phyloP scores from a whole-genome alignment of 495 filamentous ascomycete genomes.

The Lasiosphaeria ovina region DNA sequence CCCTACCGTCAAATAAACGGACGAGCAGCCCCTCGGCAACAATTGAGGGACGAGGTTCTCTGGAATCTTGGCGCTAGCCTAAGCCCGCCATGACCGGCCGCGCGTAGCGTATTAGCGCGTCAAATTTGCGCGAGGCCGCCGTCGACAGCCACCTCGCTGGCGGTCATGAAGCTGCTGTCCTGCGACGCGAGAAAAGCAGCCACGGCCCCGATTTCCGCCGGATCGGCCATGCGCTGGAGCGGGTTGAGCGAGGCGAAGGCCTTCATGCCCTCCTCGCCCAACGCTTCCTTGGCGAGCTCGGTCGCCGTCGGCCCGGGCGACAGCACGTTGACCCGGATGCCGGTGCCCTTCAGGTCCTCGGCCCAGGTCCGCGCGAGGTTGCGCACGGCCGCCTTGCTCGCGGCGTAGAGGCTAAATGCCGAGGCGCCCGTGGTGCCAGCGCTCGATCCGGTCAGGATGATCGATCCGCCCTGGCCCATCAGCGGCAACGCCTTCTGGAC shows the following conservation, averaged over 20 bases:
- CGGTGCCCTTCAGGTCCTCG: not conserved
- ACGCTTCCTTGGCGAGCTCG: not conserved
- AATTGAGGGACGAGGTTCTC: not conserved
- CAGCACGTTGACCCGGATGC: not conserved
- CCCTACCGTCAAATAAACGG: not conserved
- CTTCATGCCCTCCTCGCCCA: not conserved
- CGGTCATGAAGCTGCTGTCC: not conserved
- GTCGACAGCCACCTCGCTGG: not conserved
- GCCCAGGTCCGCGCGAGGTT: not conserved
- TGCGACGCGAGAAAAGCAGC: not conserved
- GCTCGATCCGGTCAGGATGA: not conserved
- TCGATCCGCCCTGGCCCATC: not conserved
- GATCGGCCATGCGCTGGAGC: not conserved
- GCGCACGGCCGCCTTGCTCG: not conserved
- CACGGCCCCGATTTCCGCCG: not conserved
- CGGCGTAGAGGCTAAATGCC: not conserved
- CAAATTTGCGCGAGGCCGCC: not conserved
- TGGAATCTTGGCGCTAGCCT: not conserved
- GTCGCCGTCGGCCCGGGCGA: not conserved
- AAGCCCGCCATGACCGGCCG: not conserved
- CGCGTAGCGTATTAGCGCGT: not conserved
- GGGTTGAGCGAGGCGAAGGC: not conserved
- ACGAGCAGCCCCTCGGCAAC: not conserved
- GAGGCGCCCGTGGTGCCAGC: not conserved
- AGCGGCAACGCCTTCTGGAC: not conserved